phyloP scores from a whole-genome alignment of 148 eudicot genomes.

The Limonium bicolor region DNA sequence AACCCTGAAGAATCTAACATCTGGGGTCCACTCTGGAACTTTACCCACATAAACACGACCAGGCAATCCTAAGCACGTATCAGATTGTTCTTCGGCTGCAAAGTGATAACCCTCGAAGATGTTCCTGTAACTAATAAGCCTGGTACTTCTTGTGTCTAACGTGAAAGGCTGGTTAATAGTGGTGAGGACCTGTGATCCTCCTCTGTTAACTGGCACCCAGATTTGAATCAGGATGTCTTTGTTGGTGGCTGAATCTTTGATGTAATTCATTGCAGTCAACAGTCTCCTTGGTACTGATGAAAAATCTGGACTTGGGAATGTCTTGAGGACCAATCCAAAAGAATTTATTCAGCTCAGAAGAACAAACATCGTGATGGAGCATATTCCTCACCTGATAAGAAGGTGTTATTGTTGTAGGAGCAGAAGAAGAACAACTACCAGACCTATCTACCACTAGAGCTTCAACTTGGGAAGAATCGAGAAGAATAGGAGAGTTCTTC shows the following conservation, averaged over 20 bases:
- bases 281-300: constrained; percentile 55
- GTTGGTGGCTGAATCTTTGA: constrained; percentile 35
- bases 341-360: constrained; percentile 29
- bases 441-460: constrained; percentile 5
- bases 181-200: constrained; percentile 38
- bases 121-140: constrained; percentile 44
- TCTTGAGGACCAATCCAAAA: constrained; percentile 61
- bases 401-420: constrained; percentile 7
- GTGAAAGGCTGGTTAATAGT: constrained; percentile 57
- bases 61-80: constrained; percentile 42
- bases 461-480: constrained; percentile 10
- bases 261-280: constrained; percentile 36
- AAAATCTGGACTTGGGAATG: constrained; percentile 12
- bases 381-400: constrained; percentile 15
- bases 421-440: constrained; percentile 6
- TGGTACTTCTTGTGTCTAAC: constrained; percentile 35
- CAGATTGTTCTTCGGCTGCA: constrained; percentile 40
- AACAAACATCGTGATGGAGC: constrained; percentile 17
- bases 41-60: constrained; percentile 61
- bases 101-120: constrained; percentile 61
- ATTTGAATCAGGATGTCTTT: constrained; percentile 58
- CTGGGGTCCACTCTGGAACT: constrained; percentile 96
- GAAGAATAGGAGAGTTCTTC: too few relatives aligned
- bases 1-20: constrained; percentile 62
- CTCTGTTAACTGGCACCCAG: constrained; percentile 67